Conservation (phyloP, 441 rosid genomes). For the Gossypium gossypioides region DNA sequence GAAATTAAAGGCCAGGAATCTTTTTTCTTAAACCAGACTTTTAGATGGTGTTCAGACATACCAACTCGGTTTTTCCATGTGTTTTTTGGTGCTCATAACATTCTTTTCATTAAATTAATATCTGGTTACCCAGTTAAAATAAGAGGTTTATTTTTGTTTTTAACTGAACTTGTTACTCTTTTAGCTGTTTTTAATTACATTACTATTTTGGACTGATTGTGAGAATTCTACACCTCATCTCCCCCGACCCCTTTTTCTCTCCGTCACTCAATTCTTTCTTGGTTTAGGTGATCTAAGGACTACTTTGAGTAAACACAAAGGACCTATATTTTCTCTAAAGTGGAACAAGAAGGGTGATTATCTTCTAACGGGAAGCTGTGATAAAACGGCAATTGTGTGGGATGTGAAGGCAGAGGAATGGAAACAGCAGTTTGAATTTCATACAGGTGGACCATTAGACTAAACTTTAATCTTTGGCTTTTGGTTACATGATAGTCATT, state of each 20-base stretch:
- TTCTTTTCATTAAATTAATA: background rate
- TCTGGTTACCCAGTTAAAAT: background rate
- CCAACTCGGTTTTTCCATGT: background rate
- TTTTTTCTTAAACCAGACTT: background rate
- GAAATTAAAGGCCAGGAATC: background rate
- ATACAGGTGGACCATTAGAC: slow-evolving; percentile 45
- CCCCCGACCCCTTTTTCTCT: background rate
- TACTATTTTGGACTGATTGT: slow-evolving; percentile 7
- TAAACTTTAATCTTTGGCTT: slow-evolving; percentile 3
- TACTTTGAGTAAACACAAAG: slow-evolving; percentile 85
- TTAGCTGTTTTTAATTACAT: too few relatives aligned
- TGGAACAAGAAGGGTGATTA: slow-evolving; percentile 99
- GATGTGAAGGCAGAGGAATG: slow-evolving; percentile 91
- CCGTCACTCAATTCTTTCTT: background rate
- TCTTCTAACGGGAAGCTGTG: slow-evolving; percentile 95
- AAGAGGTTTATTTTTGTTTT: background rate
- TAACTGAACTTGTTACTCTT: background rate
- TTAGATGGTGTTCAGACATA: background rate
- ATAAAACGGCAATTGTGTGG: slow-evolving; percentile 96
- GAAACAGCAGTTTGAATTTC: slow-evolving; percentile 91
- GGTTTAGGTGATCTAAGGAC: slow-evolving; percentile 68
- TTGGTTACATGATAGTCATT: background rate
- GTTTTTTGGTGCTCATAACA: background rate
- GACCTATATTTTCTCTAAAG: slow-evolving; percentile 89
- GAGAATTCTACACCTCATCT: background rate